These are phyloP conservation scores for Paxillus rubicundulus DNA, from an alignment of 768 basidiomycete genomes.

Conservation along the genomic window DNA sequence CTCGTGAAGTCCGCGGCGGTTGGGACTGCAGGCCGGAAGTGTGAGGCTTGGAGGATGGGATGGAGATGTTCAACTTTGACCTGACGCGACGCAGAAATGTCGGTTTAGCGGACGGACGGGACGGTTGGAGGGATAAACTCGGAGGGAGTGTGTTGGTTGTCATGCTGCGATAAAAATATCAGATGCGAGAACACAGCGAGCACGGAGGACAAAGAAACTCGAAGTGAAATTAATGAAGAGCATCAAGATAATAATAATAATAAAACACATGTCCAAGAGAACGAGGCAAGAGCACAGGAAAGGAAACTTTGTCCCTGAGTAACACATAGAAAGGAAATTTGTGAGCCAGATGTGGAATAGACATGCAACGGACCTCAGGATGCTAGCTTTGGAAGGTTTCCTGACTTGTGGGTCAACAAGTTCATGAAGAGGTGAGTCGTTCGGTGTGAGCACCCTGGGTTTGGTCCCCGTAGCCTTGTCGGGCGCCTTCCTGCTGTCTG, in stretches of 20 bases:
- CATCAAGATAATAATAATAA: not conserved
- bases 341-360: not conserved
- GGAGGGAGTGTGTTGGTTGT: not conserved
- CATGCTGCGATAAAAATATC: not conserved
- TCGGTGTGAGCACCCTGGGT: not conserved
- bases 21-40: slow-evolving; percentile 8
- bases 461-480: not conserved
- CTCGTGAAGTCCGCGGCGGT: slow-evolving; percentile 11
- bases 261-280: not conserved
- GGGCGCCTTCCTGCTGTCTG: not conserved
- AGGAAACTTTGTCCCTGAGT: not conserved
- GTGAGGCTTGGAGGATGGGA: slow-evolving; percentile 12
- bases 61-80: slow-evolving; percentile 24
- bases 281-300: not conserved
- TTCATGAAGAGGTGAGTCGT: not conserved
- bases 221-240: not conserved
- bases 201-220: not conserved
- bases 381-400: slow-evolving; percentile 1
- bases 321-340: not conserved
- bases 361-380: slow-evolving; percentile 14
- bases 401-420: slow-evolving; percentile 1
- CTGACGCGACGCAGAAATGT: slow-evolving; percentile 30
- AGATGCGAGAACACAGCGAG: not conserved
- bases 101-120: slow-evolving; percentile 6
- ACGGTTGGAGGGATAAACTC: not conserved